Evolutionary conservation across 2,329 filamentous ascomycete species (phyloP).

Genomic region (Ophiostoma montium): DNA sequence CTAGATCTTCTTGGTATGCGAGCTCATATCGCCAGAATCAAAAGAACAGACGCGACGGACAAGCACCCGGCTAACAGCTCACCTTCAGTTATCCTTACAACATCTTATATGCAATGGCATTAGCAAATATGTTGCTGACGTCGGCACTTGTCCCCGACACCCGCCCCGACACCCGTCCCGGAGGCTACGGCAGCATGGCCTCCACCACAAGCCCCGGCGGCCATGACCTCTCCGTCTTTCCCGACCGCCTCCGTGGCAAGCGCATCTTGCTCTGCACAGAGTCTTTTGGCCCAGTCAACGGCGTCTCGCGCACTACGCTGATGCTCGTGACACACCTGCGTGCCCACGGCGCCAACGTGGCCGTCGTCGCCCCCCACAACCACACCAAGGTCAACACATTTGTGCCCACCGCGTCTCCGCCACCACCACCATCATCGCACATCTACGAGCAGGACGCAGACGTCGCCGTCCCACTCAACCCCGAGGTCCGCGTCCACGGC

Average conservation of each 20-base stretch:
- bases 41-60: too few relatives aligned
- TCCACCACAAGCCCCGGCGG: not conserved
- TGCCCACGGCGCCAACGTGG: conserved; percentile 47
- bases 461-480: conserved; percentile 12
- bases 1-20: too few relatives aligned
- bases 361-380: conserved; percentile 50
- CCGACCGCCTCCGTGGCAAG: conserved; percentile 38
- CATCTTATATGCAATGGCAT: not conserved
- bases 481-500: conserved; percentile 47
- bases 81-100: not conserved
- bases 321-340: conserved; percentile 55
- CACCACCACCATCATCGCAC: conserved; percentile 7
- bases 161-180: not conserved
- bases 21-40: too few relatives aligned
- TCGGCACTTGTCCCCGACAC: not conserved
- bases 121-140: not conserved
- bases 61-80: too few relatives aligned
- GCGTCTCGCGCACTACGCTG: conserved; percentile 56
- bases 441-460: not conserved
- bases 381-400: conserved; percentile 41
- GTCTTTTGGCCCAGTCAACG: conserved; percentile 58
- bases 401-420: conserved; percentile 20
- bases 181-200: not conserved
- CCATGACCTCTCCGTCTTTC: conserved; percentile 32
- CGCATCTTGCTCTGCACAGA: conserved; percentile 55